A percentile compares a stretch with the other conserved stretches of the same genome.
These are phyloP conservation scores for Diversispora epigaea DNA, from an alignment of 192 early-diverging fungal genomes.

Conservation along the genomic window DNA sequence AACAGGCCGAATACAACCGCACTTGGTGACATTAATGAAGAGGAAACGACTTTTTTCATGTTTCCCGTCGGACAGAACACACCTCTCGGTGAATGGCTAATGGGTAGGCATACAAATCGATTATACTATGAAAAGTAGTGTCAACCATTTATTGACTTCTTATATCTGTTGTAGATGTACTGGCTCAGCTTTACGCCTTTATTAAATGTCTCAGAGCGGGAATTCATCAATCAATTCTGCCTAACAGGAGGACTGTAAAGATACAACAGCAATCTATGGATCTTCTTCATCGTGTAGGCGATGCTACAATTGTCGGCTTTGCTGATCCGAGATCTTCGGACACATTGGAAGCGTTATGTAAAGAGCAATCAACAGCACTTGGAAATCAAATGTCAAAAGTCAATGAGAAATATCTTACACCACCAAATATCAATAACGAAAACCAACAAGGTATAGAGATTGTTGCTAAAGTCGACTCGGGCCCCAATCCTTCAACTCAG, in stretches of 20 bases:
- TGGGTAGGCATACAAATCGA: neutral
- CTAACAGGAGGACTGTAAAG: slow-evolving; percentile 24
- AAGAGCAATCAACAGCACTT: slow-evolving; percentile 22
- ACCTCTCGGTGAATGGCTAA: slow-evolving; percentile 17
- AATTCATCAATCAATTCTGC: slow-evolving; percentile 30
- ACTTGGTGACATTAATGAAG: slow-evolving; percentile 8
- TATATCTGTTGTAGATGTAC: slow-evolving; percentile 10
- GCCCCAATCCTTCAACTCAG: too few species aligned
- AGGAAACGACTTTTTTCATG: neutral
- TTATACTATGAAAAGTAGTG: neutral
- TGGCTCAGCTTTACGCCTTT: slow-evolving; percentile 26
- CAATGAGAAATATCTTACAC: neutral
- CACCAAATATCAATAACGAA: too few species aligned
- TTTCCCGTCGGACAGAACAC: slow-evolving; percentile 26
- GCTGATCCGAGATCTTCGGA: slow-evolving; percentile 16
- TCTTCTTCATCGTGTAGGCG: slow-evolving; percentile 29
- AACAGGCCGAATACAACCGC: slow-evolving; percentile 4
- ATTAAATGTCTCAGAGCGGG: slow-evolving; percentile 29
- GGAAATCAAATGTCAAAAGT: neutral
- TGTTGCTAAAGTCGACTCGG: too few species aligned
- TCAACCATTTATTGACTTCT: neutral
- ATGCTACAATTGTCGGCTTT: slow-evolving; percentile 21
- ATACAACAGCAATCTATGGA: slow-evolving; percentile 31
- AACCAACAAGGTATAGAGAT: too few species aligned
- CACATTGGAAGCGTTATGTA: too few species aligned